Evolutionary conservation across 805 yeast genomes (phyloP).

Genomic region (Metahyphopichia silvanorum): DNA sequence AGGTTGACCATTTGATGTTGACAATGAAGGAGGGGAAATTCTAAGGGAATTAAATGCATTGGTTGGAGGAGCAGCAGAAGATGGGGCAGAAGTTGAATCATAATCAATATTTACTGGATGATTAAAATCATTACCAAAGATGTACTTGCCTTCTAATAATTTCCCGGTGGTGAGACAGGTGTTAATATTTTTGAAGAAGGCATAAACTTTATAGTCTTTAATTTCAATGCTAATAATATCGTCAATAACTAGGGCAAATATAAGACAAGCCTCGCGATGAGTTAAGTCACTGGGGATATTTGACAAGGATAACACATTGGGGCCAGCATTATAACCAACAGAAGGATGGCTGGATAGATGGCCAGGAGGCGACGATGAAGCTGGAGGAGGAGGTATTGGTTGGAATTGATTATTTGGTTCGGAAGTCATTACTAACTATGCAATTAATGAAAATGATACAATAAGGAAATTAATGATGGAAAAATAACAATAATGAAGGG

Average conservation of each 20-base stretch:
- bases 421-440: neutral
- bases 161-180: conserved; percentile 41
- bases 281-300: conserved; percentile 65
- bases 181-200: conserved; percentile 32
- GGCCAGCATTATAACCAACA: no score
- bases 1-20: neutral
- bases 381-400: conserved; percentile 2
- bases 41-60: conserved; percentile 24
- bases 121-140: conserved; percentile 34
- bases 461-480: no score
- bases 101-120: conserved; percentile 38
- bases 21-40: conserved; percentile 30
- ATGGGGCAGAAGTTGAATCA: conserved; percentile 17
- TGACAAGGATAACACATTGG: conserved; percentile 28
- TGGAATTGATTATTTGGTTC: conserved; percentile 3
- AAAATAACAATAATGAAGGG: neutral
- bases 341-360: no score
- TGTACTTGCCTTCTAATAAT: conserved; percentile 36
- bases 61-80: conserved; percentile 12
- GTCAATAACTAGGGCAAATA: conserved; percentile 69
- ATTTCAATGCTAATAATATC: conserved; percentile 50
- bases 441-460: no score
- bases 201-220: conserved; percentile 30
- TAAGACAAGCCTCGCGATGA: conserved; percentile 60
- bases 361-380: conserved; percentile 7